Conservation (phyloP, 2,329 filamentous ascomycete genomes). For the Teratosphaeria gauchensis region DNA sequence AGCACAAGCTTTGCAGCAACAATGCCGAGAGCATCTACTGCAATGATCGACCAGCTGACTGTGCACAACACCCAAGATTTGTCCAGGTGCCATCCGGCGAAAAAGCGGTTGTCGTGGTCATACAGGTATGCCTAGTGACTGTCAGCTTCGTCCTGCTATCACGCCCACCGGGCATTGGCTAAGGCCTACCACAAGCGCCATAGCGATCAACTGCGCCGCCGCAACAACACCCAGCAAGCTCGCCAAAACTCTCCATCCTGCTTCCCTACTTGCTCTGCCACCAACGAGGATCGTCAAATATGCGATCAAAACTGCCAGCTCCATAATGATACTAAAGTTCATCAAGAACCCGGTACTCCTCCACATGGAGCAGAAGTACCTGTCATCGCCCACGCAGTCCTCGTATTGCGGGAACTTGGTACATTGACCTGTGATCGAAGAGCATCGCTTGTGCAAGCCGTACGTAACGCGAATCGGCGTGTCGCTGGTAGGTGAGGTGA, state of each 20-base stretch:
- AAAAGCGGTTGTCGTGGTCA: conserved; percentile 75
- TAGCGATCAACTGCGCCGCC: conserved; percentile 62
- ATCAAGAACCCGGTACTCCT: conserved; percentile 79
- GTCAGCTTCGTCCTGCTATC: background rate
- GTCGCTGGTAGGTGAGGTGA: conserved; percentile 24
- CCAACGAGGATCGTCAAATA: conserved; percentile 70
- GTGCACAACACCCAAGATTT: conserved; percentile 65
- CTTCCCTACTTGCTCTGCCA: conserved; percentile 68
- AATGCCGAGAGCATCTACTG: conserved; percentile 49
- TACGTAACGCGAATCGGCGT: conserved; percentile 53
- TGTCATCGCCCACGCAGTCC: conserved; percentile 57
- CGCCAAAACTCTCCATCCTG: conserved; percentile 69
- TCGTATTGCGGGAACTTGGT: conserved; percentile 56
- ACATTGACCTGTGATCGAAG: conserved; percentile 55
- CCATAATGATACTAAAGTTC: conserved; percentile 70
- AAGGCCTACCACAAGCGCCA: conserved; percentile 67
- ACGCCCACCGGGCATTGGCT: background rate
- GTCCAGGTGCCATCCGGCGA: conserved; percentile 71
- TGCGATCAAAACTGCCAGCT: conserved; percentile 69
- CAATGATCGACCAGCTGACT: conserved; percentile 47
- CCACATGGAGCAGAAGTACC: conserved; percentile 88
- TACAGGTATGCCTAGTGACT: conserved; percentile 63
- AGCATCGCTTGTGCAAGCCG: conserved; percentile 76
- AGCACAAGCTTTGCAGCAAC: conserved; percentile 58
- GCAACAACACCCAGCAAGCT: conserved; percentile 57